These are phyloP conservation scores for Candida schatavii DNA, from an alignment of 805 yeast genomes.

Conservation along the genomic window DNA sequence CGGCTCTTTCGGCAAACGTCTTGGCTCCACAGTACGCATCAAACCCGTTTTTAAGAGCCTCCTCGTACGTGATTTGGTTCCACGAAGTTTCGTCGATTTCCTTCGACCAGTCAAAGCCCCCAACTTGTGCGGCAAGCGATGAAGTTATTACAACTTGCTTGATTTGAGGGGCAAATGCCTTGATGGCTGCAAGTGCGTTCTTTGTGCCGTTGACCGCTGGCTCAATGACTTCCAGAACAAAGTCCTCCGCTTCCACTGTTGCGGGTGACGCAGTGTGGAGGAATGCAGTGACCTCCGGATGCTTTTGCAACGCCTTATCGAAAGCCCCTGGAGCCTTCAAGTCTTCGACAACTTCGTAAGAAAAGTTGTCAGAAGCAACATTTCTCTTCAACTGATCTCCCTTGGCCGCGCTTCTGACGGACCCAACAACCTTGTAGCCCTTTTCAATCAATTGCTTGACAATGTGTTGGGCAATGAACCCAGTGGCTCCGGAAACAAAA, in stretches of 20 bases:
- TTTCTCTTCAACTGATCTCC: conserved; percentile 32
- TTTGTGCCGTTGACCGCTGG: conserved; percentile 60
- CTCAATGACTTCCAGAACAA: conserved; percentile 47
- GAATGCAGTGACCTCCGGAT: too few relatives aligned
- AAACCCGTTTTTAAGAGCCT: too few relatives aligned
- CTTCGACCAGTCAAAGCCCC: conserved; percentile 28
- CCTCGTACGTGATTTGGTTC: conserved; percentile 34
- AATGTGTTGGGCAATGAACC: too few relatives aligned
- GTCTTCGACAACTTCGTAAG: conserved; percentile 20
- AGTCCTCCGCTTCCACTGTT: conserved; percentile 36
- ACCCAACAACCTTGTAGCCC: too few relatives aligned
- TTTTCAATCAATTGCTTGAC: too few relatives aligned
- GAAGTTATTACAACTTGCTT: conserved; percentile 52
- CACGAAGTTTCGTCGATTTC: conserved; percentile 36
- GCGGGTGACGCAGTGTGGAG: conserved; percentile 38
- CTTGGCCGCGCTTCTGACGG: conserved; percentile 42
- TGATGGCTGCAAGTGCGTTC: conserved; percentile 45
- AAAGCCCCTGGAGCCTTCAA: conserved; percentile 15
- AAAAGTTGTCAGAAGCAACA: conserved; percentile 8
- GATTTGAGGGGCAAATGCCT: too few relatives aligned
- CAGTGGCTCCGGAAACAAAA: too few relatives aligned
- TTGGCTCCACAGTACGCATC: conserved; percentile 42
- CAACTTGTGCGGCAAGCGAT: conserved; percentile 33
- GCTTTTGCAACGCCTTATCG: too few relatives aligned
- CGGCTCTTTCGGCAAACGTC: conserved; percentile 31